Conservation (phyloP, 1,139 yeast genomes). For the Geotrichum histeridarum region DNA sequence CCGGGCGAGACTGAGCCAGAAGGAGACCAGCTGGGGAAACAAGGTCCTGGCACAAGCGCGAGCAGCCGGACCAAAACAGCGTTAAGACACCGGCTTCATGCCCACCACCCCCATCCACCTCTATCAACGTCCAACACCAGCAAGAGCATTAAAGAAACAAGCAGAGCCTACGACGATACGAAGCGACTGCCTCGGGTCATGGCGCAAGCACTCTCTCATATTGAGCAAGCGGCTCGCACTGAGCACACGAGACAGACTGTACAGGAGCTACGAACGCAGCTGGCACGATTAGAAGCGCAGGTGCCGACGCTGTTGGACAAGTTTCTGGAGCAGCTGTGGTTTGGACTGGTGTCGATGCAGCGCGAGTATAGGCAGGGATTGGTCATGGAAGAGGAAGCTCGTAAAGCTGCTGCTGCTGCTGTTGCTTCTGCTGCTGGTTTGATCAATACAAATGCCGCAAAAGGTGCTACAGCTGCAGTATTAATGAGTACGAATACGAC, state of each 20-base stretch:
- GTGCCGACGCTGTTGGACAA: slow-evolving; percentile 14
- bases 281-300: slow-evolving; percentile 8
- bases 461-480: too few species aligned
- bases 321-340: slow-evolving; percentile 17
- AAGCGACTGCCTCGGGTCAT: slow-evolving; percentile 7
- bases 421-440: too few species aligned
- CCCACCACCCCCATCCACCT: not conserved
- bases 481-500: too few species aligned
- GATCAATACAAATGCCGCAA: too few species aligned
- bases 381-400: too few species aligned
- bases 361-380: slow-evolving; percentile 7
- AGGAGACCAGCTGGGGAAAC: not conserved
- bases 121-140: not conserved
- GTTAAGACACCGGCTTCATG: not conserved
- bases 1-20: not conserved
- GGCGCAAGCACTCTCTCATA: not conserved
- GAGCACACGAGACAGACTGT: slow-evolving; percentile 8
- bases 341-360: slow-evolving; percentile 12
- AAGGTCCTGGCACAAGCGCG: not conserved
- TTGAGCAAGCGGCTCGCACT: slow-evolving; percentile 12
- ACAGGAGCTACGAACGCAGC: slow-evolving; percentile 8
- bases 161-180: not conserved
- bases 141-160: not conserved
- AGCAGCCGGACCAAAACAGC: slow-evolving; percentile 2
- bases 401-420: too few species aligned